Base-by-base conservation (phyloP, 2,329 filamentous ascomycete species). In the Leptographium galeiforme region DNA sequence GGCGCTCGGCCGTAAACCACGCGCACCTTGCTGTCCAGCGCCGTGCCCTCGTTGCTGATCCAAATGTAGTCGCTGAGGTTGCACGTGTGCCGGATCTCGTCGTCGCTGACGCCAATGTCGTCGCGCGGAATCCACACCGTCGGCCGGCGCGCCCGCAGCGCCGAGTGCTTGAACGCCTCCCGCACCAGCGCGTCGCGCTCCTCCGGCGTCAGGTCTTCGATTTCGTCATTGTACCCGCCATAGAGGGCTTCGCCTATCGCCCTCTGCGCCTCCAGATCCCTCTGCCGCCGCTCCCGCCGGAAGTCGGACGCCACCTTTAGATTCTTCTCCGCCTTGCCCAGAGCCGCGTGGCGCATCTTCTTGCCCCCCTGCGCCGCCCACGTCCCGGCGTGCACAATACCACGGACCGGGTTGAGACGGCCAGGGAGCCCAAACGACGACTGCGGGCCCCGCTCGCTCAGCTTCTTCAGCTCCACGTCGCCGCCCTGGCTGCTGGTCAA, bases 61-160 rank as follows among this genome's bases (percentile, higher is more conserved):
- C 89, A 95, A 51, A 97, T 85, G 57, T 81, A 75, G 55, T 87
- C 80, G 63, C 84, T 91, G 65, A 89, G 86, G 48, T 76, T 74
- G 58, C 83, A 77, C 8, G 89, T 95, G 39, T 87, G 76, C 62
- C 76, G 76, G 46, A 97, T 85, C 71, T 98, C 93, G 60, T 97
- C 91, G 61, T 95, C 89, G 59, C 87, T 89, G 54, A 98, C 79
- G 6, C 93, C 93, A 6, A 97, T 68, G 59, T 93, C 86, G 63
- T 98, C 93, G 12, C 85, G 81, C 0, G 93, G 93, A 46, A 98
- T 87, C 93, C 93, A 98, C 32, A 98, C 83, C 0, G 87, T 88
- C 0, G 93, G 93, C 52, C 89, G 78, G 51, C 86, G 80, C 1
- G 90, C 87, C 10, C 93, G 82, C 40, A 96, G 74, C 0, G 93